Evolutionary conservation across 257 asterid genomes (phyloP).

Genomic region (Agastache rugosa): DNA sequence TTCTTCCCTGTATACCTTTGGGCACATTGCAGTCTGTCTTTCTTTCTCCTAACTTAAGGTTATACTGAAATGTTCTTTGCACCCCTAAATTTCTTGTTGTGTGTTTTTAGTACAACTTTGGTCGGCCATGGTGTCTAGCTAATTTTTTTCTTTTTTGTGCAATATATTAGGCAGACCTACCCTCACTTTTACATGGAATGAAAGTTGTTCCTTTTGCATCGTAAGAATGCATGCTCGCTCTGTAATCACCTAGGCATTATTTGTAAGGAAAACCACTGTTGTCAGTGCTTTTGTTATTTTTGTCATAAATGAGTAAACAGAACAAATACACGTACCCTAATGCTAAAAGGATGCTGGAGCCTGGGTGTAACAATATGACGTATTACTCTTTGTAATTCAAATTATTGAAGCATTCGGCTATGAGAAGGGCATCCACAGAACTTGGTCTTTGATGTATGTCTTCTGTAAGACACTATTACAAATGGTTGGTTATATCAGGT

Average conservation of each 20-base stretch:
- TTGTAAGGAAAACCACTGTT: neutral
- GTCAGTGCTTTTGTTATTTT: neutral
- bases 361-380: neutral
- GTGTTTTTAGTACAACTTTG: neutral
- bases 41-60: constrained; percentile 1
- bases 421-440: neutral
- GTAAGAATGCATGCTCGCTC: neutral
- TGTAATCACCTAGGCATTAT: neutral
- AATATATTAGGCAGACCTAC: neutral
- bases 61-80: constrained; percentile 11
- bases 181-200: neutral
- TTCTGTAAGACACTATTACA: neutral
- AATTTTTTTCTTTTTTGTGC: neutral
- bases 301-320: neutral
- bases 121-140: neutral
- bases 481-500: neutral
- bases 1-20: neutral
- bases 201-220: neutral
- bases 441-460: neutral
- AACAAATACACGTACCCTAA: neutral
- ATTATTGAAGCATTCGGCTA: neutral
- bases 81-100: neutral
- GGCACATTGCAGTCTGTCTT: neutral
- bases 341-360: neutral
- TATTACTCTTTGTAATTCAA: neutral